Evolutionary conservation across 306 rosid genomes (phyloP).

Genomic region (Casuarina glauca): DNA sequence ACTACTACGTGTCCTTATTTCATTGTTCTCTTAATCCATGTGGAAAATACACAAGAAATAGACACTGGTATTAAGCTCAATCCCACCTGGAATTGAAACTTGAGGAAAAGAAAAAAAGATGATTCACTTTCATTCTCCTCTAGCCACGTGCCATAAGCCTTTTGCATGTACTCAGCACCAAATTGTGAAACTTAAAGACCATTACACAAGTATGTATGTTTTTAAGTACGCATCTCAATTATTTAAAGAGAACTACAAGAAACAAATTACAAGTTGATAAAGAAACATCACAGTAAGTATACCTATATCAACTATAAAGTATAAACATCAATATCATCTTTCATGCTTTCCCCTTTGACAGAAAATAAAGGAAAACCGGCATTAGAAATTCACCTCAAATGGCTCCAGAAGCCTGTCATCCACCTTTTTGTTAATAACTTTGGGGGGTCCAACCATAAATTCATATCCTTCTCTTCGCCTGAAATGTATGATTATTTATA

Average conservation of each 20-base stretch:
- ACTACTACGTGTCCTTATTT: not conserved
- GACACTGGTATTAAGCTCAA: not conserved
- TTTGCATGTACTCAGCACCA: not conserved
- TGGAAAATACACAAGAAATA: not conserved
- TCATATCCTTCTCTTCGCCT: conserved; percentile 99
- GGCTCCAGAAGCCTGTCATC: conserved; percentile 79
- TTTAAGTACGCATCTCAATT: not conserved
- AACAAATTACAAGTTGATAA: not conserved
- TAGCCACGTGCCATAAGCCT: not conserved
- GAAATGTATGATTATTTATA: conserved; percentile 34
- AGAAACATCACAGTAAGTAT: not conserved
- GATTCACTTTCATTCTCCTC: not conserved
- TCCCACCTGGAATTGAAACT: not conserved
- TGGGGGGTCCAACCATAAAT: conserved; percentile 99
- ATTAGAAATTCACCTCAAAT: conserved; percentile 66
- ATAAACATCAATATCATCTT: not conserved
- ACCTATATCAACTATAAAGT: conserved; percentile 5
- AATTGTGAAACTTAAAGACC: not conserved
- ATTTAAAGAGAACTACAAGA: not conserved
- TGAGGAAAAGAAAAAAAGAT: not conserved
- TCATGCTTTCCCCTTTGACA: not conserved
- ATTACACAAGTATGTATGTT: not conserved
- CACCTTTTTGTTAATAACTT: conserved; percentile 86
- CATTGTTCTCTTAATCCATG: not conserved
- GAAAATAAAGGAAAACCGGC: not conserved